Percentiles rank a stretch among this genome's conserved stretches.
phyloP scores from a whole-genome alignment of 2,329 filamentous ascomycete species.

The Cladosporium cucumerinum region DNA sequence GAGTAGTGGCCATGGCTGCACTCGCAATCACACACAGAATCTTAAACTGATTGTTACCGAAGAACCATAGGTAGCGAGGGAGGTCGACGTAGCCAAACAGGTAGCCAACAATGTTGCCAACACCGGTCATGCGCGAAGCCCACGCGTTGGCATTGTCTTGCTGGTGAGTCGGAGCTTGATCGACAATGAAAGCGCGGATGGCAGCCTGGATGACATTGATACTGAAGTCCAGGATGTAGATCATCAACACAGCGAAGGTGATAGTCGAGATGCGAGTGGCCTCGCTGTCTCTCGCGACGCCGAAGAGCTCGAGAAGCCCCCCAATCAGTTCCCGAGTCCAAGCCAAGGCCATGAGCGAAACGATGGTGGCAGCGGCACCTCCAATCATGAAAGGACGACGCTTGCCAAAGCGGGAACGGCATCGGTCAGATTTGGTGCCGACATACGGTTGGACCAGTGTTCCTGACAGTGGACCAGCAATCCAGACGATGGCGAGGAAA shows the following conservation, averaged over 20 bases:
- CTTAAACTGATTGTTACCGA: constrained; percentile 89
- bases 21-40: constrained; percentile 83
- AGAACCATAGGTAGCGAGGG: constrained; percentile 68
- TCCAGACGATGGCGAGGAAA: constrained; percentile 52
- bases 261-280: constrained; percentile 67
- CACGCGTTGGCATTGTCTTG: constrained; percentile 93
- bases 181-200: constrained; percentile 87
- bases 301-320: constrained; percentile 64
- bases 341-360: constrained; percentile 49
- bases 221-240: constrained; percentile 89
- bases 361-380: constrained; percentile 48
- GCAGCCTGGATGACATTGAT: constrained; percentile 95
- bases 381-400: constrained; percentile 52
- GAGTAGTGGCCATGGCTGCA: constrained; percentile 65
- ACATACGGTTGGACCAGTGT: constrained; percentile 54
- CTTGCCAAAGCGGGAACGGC: constrained; percentile 47
- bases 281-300: constrained; percentile 62
- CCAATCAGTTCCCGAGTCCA: constrained; percentile 57
- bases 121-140: constrained; percentile 79
- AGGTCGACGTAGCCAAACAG: constrained; percentile 81
- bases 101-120: constrained; percentile 90
- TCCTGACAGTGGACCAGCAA: constrained; percentile 54
- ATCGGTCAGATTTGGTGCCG: constrained; percentile 52
- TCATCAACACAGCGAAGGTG: constrained; percentile 74
- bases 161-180: constrained; percentile 87